These are phyloP conservation scores for Pyrenula aspistea DNA, from an alignment of 495 filamentous ascomycete genomes.

Conservation along the genomic window DNA sequence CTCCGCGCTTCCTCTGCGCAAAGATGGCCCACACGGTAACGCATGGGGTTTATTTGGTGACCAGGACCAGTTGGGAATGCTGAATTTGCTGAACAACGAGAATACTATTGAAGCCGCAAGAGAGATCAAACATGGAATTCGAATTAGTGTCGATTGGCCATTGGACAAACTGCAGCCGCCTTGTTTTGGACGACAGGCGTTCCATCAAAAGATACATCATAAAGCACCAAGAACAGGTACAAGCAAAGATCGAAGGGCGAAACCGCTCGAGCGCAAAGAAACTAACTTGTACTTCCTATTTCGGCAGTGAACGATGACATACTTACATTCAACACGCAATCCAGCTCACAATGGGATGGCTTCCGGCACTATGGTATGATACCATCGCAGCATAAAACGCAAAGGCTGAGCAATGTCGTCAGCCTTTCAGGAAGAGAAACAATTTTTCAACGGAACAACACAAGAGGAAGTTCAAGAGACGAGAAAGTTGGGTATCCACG, in stretches of 20 bases:
- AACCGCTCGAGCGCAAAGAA: no score
- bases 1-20: slow-evolving; percentile 30
- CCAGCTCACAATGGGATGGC: slow-evolving; percentile 44
- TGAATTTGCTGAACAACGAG: slow-evolving; percentile 37
- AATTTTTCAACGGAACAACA: slow-evolving; percentile 52
- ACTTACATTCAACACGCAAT: slow-evolving; percentile 50
- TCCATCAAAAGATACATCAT: slow-evolving; percentile 19
- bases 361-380: slow-evolving; percentile 35
- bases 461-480: slow-evolving; percentile 41
- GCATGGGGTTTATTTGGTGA: slow-evolving; percentile 38
- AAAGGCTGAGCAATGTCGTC: not conserved
- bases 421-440: slow-evolving; percentile 38
- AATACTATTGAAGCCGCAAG: slow-evolving; percentile 30
- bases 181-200: slow-evolving; percentile 18
- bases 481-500: slow-evolving; percentile 24
- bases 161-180: slow-evolving; percentile 20
- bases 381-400: not conserved
- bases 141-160: slow-evolving; percentile 36
- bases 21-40: slow-evolving; percentile 29
- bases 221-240: slow-evolving; percentile 24
- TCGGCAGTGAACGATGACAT: slow-evolving; percentile 42
- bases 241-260: no score
- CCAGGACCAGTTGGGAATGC: slow-evolving; percentile 32
- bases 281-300: not conserved
- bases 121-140: slow-evolving; percentile 40